Conservation (phyloP, 805 yeast genomes). For the Teunomyces stri region DNA sequence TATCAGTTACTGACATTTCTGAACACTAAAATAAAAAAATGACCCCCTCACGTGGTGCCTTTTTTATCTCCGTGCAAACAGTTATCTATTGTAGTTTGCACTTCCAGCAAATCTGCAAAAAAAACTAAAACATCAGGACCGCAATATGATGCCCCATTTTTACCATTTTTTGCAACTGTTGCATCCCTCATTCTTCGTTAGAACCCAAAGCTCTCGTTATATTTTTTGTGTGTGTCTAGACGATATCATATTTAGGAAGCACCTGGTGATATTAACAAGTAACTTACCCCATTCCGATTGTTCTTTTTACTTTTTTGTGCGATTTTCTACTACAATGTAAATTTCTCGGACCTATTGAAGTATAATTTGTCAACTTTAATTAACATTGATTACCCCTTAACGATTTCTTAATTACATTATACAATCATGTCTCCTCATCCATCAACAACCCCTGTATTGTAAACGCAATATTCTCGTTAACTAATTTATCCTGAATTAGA, state of each 20-base stretch:
- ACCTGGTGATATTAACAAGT: background rate
- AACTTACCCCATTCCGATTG: background rate
- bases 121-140: background rate
- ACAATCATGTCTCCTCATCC: no score
- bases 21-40: background rate
- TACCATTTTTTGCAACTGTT: no score
- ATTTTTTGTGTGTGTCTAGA: no score
- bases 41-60: background rate
- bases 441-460: no score
- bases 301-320: background rate
- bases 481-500: no score
- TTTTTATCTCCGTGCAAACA: background rate
- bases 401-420: no score
- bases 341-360: background rate
- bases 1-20: background rate
- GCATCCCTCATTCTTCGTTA: no score
- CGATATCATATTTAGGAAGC: background rate
- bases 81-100: background rate
- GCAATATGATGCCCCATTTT: background rate
- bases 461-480: no score
- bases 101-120: background rate
- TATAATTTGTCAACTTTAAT: background rate
- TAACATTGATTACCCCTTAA: background rate
- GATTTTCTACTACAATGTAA: background rate
- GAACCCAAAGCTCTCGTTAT: no score